These are phyloP conservation scores for Phytophthora pinifolia DNA, from an alignment of 352 stramenopile species.

Conservation along the genomic window DNA sequence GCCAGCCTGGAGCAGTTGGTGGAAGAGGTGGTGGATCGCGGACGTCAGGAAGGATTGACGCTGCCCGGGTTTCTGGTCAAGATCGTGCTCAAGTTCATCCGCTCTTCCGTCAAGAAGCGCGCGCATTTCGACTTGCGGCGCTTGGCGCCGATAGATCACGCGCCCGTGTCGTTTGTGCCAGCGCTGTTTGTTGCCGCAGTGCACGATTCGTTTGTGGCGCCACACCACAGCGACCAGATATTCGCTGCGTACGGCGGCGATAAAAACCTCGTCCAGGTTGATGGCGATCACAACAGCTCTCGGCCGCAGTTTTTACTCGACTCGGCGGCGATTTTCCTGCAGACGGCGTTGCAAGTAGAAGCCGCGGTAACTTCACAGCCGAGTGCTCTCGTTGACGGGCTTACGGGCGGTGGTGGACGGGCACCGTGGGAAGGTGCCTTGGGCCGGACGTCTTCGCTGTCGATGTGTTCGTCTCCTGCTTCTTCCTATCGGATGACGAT, in stretches of 20 bases:
- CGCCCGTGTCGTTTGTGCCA: slow-evolving; percentile 94
- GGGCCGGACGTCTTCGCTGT: slow-evolving; percentile 34
- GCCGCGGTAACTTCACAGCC: slow-evolving; percentile 18
- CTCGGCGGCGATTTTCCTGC: slow-evolving; percentile 96
- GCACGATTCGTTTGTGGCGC: slow-evolving; percentile 95
- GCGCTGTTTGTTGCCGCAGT: slow-evolving; percentile 95
- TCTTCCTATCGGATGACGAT: slow-evolving; percentile 52
- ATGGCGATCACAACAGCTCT: slow-evolving; percentile 97
- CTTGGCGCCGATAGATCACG: slow-evolving; percentile 85
- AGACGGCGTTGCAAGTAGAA: slow-evolving; percentile 89
- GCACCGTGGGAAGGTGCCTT: slow-evolving; percentile 40
- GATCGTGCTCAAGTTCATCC: slow-evolving; percentile 91
- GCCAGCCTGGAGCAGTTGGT: slow-evolving; percentile 94
- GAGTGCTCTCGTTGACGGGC: slow-evolving; percentile 26
- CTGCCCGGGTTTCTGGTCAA: slow-evolving; percentile 91
- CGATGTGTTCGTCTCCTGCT: slow-evolving; percentile 30
- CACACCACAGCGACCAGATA: slow-evolving; percentile 84
- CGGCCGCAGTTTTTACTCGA: slow-evolving; percentile 96
- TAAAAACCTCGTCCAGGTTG: slow-evolving; percentile 98
- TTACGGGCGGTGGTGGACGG: slow-evolving; percentile 30
- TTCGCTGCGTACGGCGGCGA: slow-evolving; percentile 94
- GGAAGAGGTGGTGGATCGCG: slow-evolving; percentile 97
- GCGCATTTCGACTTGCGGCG: slow-evolving; percentile 85
- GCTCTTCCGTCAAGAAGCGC: slow-evolving; percentile 91
- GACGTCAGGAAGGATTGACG: slow-evolving; percentile 91